A percentile compares a stretch with the other conserved stretches of the same genome.
Evolutionary conservation across 345 rosid species (phyloP).

Genomic region (Psidium guajava): DNA sequence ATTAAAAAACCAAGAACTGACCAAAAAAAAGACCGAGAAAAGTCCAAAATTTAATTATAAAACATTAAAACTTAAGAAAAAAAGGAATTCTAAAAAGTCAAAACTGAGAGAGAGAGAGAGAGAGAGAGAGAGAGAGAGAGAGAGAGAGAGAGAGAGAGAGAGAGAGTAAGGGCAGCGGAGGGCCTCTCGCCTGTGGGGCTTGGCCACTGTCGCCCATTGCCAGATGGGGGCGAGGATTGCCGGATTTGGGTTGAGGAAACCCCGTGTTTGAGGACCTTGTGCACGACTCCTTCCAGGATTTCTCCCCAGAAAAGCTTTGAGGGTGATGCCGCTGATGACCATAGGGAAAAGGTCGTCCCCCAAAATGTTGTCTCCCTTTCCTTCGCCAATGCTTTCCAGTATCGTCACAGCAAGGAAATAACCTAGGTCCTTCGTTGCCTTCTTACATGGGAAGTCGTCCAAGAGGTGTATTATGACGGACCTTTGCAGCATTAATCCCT

Average conservation of each 20-base stretch:
- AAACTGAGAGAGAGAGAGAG: too few relatives aligned
- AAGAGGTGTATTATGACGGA: slow-evolving; percentile 39
- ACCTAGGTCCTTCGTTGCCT: slow-evolving; percentile 66
- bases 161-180: too few relatives aligned
- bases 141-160: too few relatives aligned
- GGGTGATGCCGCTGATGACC: slow-evolving; percentile 50
- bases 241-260: slow-evolving; percentile 4
- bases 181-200: too few relatives aligned
- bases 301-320: slow-evolving; percentile 82
- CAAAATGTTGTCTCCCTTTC: slow-evolving; percentile 43
- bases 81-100: too few relatives aligned
- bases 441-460: slow-evolving; percentile 51
- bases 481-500: slow-evolving; percentile 64
- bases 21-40: too few relatives aligned
- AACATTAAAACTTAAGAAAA: too few relatives aligned
- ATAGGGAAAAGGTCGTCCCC: slow-evolving; percentile 83
- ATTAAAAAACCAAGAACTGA: too few relatives aligned
- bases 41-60: too few relatives aligned
- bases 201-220: too few relatives aligned
- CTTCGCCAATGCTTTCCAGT: slow-evolving; percentile 55
- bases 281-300: slow-evolving; percentile 52
- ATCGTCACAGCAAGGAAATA: slow-evolving; percentile 49
- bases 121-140: too few relatives aligned
- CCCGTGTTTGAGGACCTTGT: slow-evolving; percentile 75
- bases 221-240: too few relatives aligned